Conservation (phyloP, 1,139 yeast genomes). For the Pichia sp. region DNA sequence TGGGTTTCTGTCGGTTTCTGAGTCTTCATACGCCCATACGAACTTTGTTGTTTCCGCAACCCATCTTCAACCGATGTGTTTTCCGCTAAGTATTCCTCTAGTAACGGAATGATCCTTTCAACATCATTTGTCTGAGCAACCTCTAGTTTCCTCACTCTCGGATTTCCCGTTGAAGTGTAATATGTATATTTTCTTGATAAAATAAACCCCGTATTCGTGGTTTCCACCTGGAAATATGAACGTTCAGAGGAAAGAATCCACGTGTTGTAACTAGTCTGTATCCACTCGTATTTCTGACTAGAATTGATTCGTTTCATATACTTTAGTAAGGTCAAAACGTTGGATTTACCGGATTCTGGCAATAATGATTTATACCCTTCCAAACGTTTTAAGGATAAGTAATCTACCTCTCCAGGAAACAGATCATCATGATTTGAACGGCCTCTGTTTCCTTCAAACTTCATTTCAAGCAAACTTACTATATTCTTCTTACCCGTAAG, state of each 20-base stretch:
- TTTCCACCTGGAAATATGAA: constrained; percentile 5
- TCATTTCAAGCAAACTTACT: constrained; percentile 2
- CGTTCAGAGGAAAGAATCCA: constrained; percentile 9
- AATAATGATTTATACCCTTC: constrained; percentile 20
- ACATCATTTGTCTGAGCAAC: not conserved
- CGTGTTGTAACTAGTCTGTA: constrained; percentile 4
- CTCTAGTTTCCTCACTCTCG: not conserved
- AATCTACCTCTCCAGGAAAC: constrained; percentile 17
- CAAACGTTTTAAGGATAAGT: constrained; percentile 20
- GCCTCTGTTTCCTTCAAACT: too few species aligned
- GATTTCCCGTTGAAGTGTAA: constrained; percentile 1
- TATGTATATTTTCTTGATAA: not conserved
- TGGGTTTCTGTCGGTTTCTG: not conserved
- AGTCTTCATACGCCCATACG: not conserved
- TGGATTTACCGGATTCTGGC: constrained; percentile 16
- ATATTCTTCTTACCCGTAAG: constrained; percentile 37
- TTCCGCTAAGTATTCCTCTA: not conserved
- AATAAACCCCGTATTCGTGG: not conserved
- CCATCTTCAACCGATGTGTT: not conserved
- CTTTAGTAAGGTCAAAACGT: constrained; percentile 1
- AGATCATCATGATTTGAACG: constrained; percentile 2
- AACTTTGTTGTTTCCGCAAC: not conserved
- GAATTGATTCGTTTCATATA: constrained; percentile 3
- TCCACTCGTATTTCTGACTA: constrained; percentile 1
- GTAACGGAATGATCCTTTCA: not conserved